Evolutionary conservation across 768 basidiomycete species (phyloP).

Genomic region (Boletus rubropictus): DNA sequence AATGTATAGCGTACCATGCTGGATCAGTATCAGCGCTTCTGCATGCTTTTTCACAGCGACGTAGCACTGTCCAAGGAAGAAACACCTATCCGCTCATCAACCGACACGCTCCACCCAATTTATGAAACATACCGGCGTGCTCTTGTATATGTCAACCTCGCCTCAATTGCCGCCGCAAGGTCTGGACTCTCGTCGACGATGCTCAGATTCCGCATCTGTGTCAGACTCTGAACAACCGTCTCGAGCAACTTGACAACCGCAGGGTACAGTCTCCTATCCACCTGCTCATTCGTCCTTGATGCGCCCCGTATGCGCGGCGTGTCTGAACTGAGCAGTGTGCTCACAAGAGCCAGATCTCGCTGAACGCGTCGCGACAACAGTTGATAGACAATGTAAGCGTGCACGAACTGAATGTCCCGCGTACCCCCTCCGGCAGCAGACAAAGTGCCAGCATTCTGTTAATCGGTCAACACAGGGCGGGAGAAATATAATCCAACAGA

Average conservation of each 20-base stretch:
- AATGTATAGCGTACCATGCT: conserved; percentile 65
- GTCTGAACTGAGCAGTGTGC: conserved; percentile 51
- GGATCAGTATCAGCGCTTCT: conserved; percentile 64
- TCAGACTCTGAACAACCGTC: conserved; percentile 76
- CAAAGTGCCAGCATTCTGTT: conserved; percentile 40
- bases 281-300: conserved; percentile 39
- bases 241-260: conserved; percentile 87
- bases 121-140: conserved; percentile 55
- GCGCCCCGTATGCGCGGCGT: conserved; percentile 21
- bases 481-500: conserved; percentile 24
- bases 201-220: conserved; percentile 76
- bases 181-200: conserved; percentile 88
- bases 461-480: background rate
- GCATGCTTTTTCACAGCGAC: conserved; percentile 62
- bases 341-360: conserved; percentile 78
- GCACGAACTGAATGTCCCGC: conserved; percentile 78
- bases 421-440: conserved; percentile 38
- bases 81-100: conserved; percentile 43
- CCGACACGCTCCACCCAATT: background rate
- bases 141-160: conserved; percentile 65
- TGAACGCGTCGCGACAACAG: conserved; percentile 83
- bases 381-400: conserved; percentile 83
- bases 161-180: conserved; percentile 72
- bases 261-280: conserved; percentile 72
- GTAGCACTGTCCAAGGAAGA: conserved; percentile 75